Evolutionary conservation across 768 basidiomycete genomes (phyloP), one percentile per base, ranked within the genome.

Genomic region (Boletus speciosus): DNA sequence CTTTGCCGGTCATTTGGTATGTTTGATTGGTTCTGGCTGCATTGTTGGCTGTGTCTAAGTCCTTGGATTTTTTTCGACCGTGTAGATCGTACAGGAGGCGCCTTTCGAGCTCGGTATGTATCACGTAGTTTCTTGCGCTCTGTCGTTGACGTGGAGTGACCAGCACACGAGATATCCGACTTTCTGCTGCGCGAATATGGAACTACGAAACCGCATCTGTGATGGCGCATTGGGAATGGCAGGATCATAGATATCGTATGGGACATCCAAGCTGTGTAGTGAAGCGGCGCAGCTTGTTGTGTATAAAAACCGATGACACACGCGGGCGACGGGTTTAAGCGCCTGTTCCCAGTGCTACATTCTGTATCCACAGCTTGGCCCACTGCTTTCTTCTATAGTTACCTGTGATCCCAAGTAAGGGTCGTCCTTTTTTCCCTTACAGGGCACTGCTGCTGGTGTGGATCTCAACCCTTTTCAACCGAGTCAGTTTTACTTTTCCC

Each of bases 101-200:
- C 70, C 68, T 6, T 21, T 52, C 21, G 68, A 70, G 31, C 64
- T 71, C 9, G 70, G 68, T 70, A n/a, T 7, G 65, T 58, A 8
- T 36, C 11, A 4, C 14, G 21, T 15, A 10, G n/a, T 45, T 7
- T 10, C 25, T 12, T n/a, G 16, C 15, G 16, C 31, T 5, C 36
- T 27, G 16, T 37, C 36, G 1, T n/a, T 3, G 5, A 21, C 52
- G 52, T 15, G n/a, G 1, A 21, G 27, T 38, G 19, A 21, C 5
- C 23, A 68, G 69, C 69, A 9, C 59, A 49, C 25, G 64, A 71
- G 32, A 37, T 70, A 27, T 63, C 67, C 15, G 52, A 52, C 12
- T 70, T 72, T 44, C 12, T 70, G 29, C 38, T 61, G 52, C 43
- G 46, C 41, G 57, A 49, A 23, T 51, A 59, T 32, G 57, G 55